phyloP scores from a whole-genome alignment of 768 basidiomycete species.

The Hygrocybe coccinea region DNA sequence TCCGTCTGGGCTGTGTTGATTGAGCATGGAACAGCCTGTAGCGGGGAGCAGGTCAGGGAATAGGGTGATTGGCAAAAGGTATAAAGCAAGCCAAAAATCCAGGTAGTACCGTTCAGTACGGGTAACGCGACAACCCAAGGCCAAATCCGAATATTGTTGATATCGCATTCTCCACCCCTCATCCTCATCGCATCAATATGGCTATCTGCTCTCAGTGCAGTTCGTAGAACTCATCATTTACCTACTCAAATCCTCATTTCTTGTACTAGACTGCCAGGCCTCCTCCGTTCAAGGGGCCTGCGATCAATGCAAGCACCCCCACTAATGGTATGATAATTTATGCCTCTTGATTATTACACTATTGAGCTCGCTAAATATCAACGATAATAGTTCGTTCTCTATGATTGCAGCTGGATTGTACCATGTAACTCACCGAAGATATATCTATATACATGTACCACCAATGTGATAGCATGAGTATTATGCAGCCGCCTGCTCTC shows the following conservation, averaged over 20 bases:
- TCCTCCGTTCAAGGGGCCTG: background rate
- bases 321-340: background rate
- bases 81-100: background rate
- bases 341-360: no score
- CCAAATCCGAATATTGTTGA: background rate
- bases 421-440: no score
- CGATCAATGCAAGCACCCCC: background rate
- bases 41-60: no score
- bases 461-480: no score
- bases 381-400: no score
- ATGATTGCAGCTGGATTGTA: no score
- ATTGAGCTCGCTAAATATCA: no score
- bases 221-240: background rate
- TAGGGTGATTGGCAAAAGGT: background rate
- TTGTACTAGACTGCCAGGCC: background rate
- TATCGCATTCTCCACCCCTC: slow-evolving; percentile 13
- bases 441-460: no score
- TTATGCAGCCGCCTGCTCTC: no score
- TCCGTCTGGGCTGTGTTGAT: no score
- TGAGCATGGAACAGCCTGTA: no score
- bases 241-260: background rate
- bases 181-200: background rate
- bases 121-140: background rate
- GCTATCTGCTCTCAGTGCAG: background rate
- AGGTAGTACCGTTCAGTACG: no score